These are phyloP conservation scores for Coemansia reversa DNA, from an alignment of 192 early-diverging fungal species.

Conservation along the genomic window DNA sequence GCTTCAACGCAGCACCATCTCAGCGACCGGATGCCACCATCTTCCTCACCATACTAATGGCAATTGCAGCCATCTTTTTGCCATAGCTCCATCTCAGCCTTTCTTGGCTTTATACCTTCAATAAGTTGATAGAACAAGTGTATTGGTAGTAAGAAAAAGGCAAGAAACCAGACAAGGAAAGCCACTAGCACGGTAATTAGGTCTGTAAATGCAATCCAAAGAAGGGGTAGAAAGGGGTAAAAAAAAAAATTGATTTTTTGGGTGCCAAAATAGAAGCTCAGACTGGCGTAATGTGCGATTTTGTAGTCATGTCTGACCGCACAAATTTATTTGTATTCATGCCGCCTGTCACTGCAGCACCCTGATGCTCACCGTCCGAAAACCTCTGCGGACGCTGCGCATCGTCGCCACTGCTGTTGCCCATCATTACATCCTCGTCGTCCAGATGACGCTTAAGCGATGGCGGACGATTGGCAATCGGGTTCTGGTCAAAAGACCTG, in stretches of 20 bases:
- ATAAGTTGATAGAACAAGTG: not conserved
- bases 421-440: slow-evolving; percentile 24
- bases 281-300: slow-evolving; percentile 24
- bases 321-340: slow-evolving; percentile 31
- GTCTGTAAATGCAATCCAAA: slow-evolving; percentile 2
- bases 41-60: not conserved
- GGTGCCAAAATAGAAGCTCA: slow-evolving; percentile 1
- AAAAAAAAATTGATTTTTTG: not conserved
- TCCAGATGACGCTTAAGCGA: slow-evolving; percentile 50
- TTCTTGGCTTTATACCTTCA: not conserved
- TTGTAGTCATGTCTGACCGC: slow-evolving; percentile 28
- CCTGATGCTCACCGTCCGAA: slow-evolving; percentile 23
- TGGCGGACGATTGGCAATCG: slow-evolving; percentile 2
- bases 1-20: not conserved
- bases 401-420: slow-evolving; percentile 16
- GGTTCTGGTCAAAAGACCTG: not conserved
- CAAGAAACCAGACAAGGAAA: not conserved
- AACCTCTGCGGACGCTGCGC: slow-evolving; percentile 14
- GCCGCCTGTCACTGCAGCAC: slow-evolving; percentile 10
- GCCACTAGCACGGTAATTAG: no score
- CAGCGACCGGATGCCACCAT: not conserved
- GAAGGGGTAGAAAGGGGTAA: not conserved
- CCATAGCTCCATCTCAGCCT: not conserved
- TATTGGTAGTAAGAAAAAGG: not conserved
- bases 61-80: not conserved